Evolutionary conservation across 805 yeast species (phyloP).

Genomic region (Jamesozyma hellenica): DNA sequence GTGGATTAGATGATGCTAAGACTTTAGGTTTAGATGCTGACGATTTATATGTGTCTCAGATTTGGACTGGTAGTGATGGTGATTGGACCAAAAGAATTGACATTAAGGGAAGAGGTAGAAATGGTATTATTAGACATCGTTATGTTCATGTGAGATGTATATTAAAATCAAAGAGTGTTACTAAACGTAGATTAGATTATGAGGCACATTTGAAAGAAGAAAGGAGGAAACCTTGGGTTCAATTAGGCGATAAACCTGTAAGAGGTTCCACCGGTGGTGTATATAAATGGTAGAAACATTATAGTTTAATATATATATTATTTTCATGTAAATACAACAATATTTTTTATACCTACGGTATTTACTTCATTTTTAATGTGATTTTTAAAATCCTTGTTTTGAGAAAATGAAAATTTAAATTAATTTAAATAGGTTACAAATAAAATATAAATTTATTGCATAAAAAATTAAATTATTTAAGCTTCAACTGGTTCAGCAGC

Average conservation of each 20-base stretch:
- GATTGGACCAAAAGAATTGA: slow-evolving; percentile 60
- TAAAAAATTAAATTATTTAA: no score
- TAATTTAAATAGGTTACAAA: background rate
- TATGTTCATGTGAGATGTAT: slow-evolving; percentile 75
- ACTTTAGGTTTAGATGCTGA: slow-evolving; percentile 48
- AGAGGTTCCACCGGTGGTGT: slow-evolving; percentile 43
- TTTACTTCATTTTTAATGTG: no score
- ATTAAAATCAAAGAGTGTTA: slow-evolving; percentile 51
- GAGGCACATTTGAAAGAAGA: slow-evolving; percentile 43
- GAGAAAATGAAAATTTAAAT: background rate
- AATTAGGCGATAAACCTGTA: slow-evolving; percentile 36
- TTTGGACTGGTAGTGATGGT: slow-evolving; percentile 93
- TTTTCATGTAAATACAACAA: slow-evolving; percentile 1
- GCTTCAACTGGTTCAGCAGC: slow-evolving; percentile 4
- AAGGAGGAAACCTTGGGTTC: slow-evolving; percentile 44
- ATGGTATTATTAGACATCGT: slow-evolving; percentile 67
- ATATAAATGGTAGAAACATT: slow-evolving; percentile 44
- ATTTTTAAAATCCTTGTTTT: background rate
- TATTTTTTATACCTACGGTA: no score
- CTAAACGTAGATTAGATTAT: slow-evolving; percentile 48
- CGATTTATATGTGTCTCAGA: slow-evolving; percentile 59
- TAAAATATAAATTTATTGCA: background rate
- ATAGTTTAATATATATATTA: background rate
- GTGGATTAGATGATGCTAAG: slow-evolving; percentile 62
- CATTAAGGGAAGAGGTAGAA: slow-evolving; percentile 82